Base-by-base conservation (phyloP, 768 basidiomycete species). In the Boletales sp. region DNA sequence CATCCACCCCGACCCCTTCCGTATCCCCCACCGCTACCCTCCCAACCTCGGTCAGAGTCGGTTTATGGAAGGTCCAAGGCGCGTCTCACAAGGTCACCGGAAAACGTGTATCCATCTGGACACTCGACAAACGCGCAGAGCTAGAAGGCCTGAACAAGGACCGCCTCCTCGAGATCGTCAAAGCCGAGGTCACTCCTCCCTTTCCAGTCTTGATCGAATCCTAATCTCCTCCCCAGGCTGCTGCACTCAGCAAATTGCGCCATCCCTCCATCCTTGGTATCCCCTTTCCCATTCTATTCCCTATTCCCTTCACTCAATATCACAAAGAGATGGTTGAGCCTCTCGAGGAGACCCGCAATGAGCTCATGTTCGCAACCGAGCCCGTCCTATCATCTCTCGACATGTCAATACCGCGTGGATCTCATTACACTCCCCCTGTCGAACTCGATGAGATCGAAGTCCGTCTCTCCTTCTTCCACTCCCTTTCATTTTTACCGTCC, bases 401-500 rank as follows among this genome's bases (percentile, higher is more conserved):
- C 45, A 73, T 86, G 19, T 86, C 90, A 7, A 86, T 93, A 48
- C 78, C 82, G 8, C 83, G 84, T 37, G 79, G 81, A 5, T 74
- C 79, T 36, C 71, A 79, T 48, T 72, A 76, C 48, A 68, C 75
- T 32, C 73, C 82, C 36, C 63, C 83, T 47, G 82, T 88, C 14
- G 95, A 97, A 63, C 73, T 99, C 19, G 96, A 99, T 67, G 96
- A 99, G 73, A 87, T 97, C 37, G 96, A 99, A 75, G 93, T 90
- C 33, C 53, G 77, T 71, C 14, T 52, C 17, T 25, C 12, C 4
- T 41, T 17, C 30, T 48, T 31, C 42, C 31, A 18, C 13, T 18
- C 36, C 32, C 30, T 42, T 48, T 30, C 42, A 28, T 51, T 45
- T 52, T 57, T 21, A 49, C 44, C 46, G 40, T 41, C 50, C 34